Conservation (phyloP, 1,284 basidiomycete species). For the Ustilago lituana region DNA sequence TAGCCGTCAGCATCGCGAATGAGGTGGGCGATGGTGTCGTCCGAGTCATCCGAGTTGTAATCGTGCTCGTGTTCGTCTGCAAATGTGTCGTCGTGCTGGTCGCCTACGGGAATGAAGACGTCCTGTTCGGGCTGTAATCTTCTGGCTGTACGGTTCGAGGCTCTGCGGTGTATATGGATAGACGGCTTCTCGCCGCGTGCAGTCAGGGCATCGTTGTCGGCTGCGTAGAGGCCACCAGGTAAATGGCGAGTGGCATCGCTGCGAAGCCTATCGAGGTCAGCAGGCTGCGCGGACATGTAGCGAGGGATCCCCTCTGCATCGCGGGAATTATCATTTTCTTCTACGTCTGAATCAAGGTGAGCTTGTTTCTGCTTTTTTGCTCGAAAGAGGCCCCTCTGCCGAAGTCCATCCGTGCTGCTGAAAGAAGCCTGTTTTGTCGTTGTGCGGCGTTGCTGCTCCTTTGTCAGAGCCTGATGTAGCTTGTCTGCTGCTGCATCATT, state of each 20-base stretch:
- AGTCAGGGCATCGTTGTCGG: background rate
- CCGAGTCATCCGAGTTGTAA: slow-evolving; percentile 42
- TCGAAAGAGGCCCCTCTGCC: slow-evolving; percentile 15
- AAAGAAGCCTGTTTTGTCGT: slow-evolving; percentile 16
- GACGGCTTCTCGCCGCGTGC: background rate
- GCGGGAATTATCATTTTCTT: slow-evolving; percentile 5
- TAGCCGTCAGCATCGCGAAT: slow-evolving; percentile 41
- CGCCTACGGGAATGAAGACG: background rate
- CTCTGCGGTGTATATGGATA: background rate
- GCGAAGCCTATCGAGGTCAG: background rate
- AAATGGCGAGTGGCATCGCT: slow-evolving; percentile 30
- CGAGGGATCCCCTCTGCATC: slow-evolving; percentile 1
- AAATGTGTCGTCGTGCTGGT: slow-evolving; percentile 4
- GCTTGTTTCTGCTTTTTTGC: slow-evolving; percentile 3
- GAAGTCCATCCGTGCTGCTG: slow-evolving; percentile 16
- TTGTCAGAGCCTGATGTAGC: slow-evolving; percentile 17
- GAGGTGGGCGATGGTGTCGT: slow-evolving; percentile 40
- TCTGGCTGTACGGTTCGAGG: background rate
- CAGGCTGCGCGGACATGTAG: slow-evolving; percentile 12
- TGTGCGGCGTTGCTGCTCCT: slow-evolving; percentile 16
- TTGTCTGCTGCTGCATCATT: slow-evolving; percentile 6
- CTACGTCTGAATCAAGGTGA: slow-evolving; percentile 10
- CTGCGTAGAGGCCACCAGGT: slow-evolving; percentile 38
- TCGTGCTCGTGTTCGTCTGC: slow-evolving; percentile 6
- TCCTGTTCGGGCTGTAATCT: background rate